These are phyloP conservation scores for Lachnellula cervina DNA, from an alignment of 2,329 filamentous ascomycete species.

Conservation along the genomic window DNA sequence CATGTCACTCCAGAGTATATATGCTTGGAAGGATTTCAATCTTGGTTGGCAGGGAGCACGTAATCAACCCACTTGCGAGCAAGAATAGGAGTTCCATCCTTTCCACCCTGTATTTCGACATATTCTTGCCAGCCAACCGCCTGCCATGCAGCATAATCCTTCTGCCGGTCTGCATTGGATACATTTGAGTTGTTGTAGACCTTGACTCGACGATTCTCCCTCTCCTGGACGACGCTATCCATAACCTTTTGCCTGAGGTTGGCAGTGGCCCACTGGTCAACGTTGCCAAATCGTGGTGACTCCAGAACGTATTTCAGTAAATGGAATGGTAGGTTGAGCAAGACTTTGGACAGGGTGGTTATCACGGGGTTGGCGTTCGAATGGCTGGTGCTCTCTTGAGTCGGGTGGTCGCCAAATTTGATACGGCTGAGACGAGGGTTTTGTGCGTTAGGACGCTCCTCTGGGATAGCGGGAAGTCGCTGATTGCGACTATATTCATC, in stretches of 20 bases:
- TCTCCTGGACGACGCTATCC: conserved; percentile 48
- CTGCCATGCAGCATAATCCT: conserved; percentile 28
- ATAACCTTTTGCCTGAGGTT: conserved; percentile 46
- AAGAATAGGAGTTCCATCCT: conserved; percentile 22
- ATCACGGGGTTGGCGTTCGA: conserved; percentile 29
- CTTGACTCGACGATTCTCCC: conserved; percentile 48
- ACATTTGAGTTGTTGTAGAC: conserved; percentile 19
- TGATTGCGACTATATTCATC: conserved; percentile 43
- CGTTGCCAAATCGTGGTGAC: conserved; percentile 49
- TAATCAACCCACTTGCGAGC: conserved; percentile 27
- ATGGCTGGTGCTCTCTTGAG: conserved; percentile 34
- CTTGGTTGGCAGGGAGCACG: conserved; percentile 8
- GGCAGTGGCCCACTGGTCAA: conserved; percentile 44
- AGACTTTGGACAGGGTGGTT: conserved; percentile 56
- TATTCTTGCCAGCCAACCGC: conserved; percentile 32
- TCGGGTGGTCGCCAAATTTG: conserved; percentile 61
- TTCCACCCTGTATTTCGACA: conserved; percentile 19
- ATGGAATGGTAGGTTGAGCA: conserved; percentile 66
- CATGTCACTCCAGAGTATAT: neutral
- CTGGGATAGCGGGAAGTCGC: conserved; percentile 37
- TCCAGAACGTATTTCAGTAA: conserved; percentile 63
- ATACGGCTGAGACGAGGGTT: conserved; percentile 58
- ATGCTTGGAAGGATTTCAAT: neutral
- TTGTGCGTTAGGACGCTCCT: conserved; percentile 26
- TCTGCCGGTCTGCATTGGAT: conserved; percentile 25